phyloP scores from a whole-genome alignment of 2,329 filamentous ascomycete genomes.

The Fusarium concolor region DNA sequence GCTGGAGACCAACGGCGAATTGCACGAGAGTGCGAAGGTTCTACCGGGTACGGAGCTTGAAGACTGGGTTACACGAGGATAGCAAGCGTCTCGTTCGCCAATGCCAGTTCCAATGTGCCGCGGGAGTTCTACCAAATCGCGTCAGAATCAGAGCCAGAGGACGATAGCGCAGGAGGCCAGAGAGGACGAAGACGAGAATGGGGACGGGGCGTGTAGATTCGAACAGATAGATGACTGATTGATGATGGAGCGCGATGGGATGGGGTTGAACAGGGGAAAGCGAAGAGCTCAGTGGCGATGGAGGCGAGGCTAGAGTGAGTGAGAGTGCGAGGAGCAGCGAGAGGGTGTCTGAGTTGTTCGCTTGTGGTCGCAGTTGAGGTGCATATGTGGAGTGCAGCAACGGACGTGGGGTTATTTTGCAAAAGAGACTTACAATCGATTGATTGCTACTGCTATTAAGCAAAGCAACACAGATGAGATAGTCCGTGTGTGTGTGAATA shows the following conservation, averaged over 20 bases:
- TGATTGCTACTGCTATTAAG: constrained; percentile 5
- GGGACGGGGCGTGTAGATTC: constrained; percentile 29
- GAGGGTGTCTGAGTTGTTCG: constrained; percentile 51
- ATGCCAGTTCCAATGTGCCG: constrained; percentile 34
- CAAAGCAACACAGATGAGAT: constrained; percentile 28
- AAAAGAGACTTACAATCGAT: constrained; percentile 29
- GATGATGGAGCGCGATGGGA: constrained; percentile 24
- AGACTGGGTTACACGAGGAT: constrained; percentile 43
- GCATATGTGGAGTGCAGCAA: constrained; percentile 47
- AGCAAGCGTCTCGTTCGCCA: constrained; percentile 47
- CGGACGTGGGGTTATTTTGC: constrained; percentile 54
- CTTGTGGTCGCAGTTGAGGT: constrained; percentile 45
- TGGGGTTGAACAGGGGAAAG: constrained; percentile 36
- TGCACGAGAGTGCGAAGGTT: constrained; percentile 32
- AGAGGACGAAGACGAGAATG: constrained; percentile 14
- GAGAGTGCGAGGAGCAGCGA: constrained; percentile 23
- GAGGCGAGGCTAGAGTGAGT: constrained; percentile 26
- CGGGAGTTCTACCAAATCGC: constrained; percentile 42
- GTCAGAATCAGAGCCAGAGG: constrained; percentile 41
- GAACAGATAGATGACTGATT: constrained; percentile 10
- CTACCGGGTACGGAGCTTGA: constrained; percentile 39
- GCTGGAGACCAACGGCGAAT: constrained; percentile 25
- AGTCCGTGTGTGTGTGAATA: neutral
- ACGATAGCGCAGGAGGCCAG: constrained; percentile 19
- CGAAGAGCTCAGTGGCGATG: constrained; percentile 14